Percentiles rank a stretch among this genome's conserved stretches.
Conservation (phyloP, 2,329 filamentous ascomycete genomes). For the Gaeumannomyces tritici region DNA sequence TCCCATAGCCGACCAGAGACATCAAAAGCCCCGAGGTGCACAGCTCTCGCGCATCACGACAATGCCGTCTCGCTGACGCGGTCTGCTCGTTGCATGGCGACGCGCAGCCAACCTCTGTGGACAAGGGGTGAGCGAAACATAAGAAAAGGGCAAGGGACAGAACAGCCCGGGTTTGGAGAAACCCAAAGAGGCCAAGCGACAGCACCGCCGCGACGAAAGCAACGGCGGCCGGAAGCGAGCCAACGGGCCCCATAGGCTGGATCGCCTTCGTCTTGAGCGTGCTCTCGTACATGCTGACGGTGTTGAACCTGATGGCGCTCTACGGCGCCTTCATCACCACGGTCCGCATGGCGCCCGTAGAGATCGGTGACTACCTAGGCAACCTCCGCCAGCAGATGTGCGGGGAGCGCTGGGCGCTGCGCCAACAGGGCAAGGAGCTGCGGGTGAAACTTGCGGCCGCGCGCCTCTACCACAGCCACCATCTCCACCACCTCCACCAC, state of each 20-base stretch:
- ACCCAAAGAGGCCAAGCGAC: not conserved
- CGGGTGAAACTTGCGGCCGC: slow-evolving; percentile 5
- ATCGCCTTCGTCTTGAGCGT: slow-evolving; percentile 7
- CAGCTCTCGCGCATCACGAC: not conserved
- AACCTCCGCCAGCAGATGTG: slow-evolving; percentile 10
- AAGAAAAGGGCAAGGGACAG: not conserved
- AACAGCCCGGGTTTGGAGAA: not conserved
- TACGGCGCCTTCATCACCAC: slow-evolving; percentile 10
- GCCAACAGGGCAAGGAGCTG: slow-evolving; percentile 10
- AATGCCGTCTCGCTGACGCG: not conserved
- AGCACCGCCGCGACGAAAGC: not conserved
- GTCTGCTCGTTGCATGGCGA: not conserved
- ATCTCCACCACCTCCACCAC: not conserved
- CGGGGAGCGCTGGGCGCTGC: slow-evolving; percentile 12
- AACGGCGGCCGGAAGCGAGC: not conserved
- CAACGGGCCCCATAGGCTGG: not conserved
- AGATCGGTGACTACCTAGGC: slow-evolving; percentile 10
- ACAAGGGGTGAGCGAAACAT: not conserved
- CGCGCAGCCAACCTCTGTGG: not conserved
- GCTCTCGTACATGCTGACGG: slow-evolving; percentile 7
- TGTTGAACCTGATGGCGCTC: slow-evolving; percentile 11
- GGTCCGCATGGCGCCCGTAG: slow-evolving; percentile 8
- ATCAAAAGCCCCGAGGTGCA: not conserved
- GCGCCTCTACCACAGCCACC: slow-evolving; percentile 5
- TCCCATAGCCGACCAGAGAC: too few species aligned